Evolutionary conservation across 805 yeast genomes (phyloP).

Genomic region (Hanseniaspora valbyensis): DNA sequence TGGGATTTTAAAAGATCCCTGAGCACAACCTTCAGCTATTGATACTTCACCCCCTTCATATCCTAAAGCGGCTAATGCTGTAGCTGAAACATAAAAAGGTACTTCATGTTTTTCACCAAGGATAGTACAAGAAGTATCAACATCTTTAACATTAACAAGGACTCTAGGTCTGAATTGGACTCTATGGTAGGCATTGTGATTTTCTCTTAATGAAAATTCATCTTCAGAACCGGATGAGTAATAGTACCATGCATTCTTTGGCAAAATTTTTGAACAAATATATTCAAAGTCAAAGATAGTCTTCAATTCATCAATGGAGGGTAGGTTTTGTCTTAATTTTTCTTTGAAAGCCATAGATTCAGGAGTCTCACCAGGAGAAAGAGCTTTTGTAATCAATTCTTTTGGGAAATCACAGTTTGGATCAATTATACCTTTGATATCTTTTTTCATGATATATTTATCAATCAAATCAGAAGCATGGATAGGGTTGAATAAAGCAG

Average conservation of each 20-base stretch:
- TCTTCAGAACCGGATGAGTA: slow-evolving; percentile 89
- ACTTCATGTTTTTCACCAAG: slow-evolving; percentile 58
- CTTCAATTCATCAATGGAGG: slow-evolving; percentile 57
- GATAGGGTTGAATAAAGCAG: slow-evolving; percentile 73
- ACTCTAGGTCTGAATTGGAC: slow-evolving; percentile 79
- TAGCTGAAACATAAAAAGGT: slow-evolving; percentile 84
- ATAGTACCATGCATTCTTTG: slow-evolving; percentile 81
- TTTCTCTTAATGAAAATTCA: slow-evolving; percentile 80
- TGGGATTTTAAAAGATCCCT: slow-evolving; percentile 44
- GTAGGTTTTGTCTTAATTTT: slow-evolving; percentile 38
- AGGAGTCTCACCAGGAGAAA: slow-evolving; percentile 28
- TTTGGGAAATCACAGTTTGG: slow-evolving; percentile 22
- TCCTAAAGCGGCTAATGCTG: slow-evolving; percentile 85
- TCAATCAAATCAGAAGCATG: slow-evolving; percentile 83
- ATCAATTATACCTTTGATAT: slow-evolving; percentile 49
- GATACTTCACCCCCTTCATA: slow-evolving; percentile 80
- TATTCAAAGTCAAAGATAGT: slow-evolving; percentile 80
- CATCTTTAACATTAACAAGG: slow-evolving; percentile 64
- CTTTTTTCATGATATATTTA: slow-evolving; percentile 45
- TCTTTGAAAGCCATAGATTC: slow-evolving; percentile 26
- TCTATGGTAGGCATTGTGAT: slow-evolving; percentile 80
- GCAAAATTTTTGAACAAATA: slow-evolving; percentile 68
- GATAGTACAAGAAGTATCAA: slow-evolving; percentile 62
- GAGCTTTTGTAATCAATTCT: slow-evolving; percentile 24
- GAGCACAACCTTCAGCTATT: slow-evolving; percentile 71